Conservation (phyloP, 208 protist species). For the Trypanosomatidae sp. region DNA sequence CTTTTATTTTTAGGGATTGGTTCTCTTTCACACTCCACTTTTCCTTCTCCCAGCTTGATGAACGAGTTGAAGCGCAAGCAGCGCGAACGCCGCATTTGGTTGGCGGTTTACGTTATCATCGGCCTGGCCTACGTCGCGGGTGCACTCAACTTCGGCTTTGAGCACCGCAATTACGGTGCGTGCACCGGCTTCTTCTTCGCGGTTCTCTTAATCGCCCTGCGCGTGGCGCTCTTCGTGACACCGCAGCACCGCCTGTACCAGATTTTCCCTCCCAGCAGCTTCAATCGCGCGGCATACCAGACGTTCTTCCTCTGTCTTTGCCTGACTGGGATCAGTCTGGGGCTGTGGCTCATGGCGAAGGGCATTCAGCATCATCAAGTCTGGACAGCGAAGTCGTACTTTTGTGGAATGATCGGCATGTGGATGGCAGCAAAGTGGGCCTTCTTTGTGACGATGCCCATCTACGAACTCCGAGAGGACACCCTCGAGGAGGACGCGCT, state of each 20-base stretch:
- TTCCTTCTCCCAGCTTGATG: not conserved
- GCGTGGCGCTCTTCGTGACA: slow-evolving; percentile 28
- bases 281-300: slow-evolving; percentile 38
- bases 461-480: slow-evolving; percentile 44
- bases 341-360: slow-evolving; percentile 54
- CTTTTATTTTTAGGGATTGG: not conserved
- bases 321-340: slow-evolving; percentile 41
- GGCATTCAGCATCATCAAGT: slow-evolving; percentile 50
- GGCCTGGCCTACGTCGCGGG: slow-evolving; percentile 47
- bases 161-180: slow-evolving; percentile 74
- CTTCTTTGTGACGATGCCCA: slow-evolving; percentile 53
- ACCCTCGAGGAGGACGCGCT: slow-evolving; percentile 41
- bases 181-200: slow-evolving; percentile 51
- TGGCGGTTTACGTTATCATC: slow-evolving; percentile 49
- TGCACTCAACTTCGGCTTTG: slow-evolving; percentile 37
- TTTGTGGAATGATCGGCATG: slow-evolving; percentile 70
- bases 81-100: slow-evolving; percentile 10
- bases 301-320: slow-evolving; percentile 32
- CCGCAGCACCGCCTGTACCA: slow-evolving; percentile 40
- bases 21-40: not conserved
- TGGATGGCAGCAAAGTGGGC: slow-evolving; percentile 71
- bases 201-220: slow-evolving; percentile 47
- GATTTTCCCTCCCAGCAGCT: slow-evolving; percentile 46
- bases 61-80: slow-evolving; percentile 12
- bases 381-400: slow-evolving; percentile 68